Percentiles rank a stretch among this genome's conserved stretches.
phyloP scores from a whole-genome alignment of 2,329 filamentous ascomycete species.

The Tolypocladium tropicale region DNA sequence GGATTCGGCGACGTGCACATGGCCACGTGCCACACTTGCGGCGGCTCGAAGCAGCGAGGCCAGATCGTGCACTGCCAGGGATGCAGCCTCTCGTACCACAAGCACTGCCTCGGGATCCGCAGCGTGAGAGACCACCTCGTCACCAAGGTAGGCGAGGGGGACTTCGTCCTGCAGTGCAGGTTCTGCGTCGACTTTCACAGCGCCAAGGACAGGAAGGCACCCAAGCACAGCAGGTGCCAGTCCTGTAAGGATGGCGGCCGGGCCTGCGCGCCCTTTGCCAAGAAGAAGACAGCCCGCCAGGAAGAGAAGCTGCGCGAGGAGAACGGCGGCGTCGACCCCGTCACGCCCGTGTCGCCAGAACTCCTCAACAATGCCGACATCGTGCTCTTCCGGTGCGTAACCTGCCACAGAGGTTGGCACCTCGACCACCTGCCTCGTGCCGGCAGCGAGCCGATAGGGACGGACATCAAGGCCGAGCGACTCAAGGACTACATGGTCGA shows the following conservation, averaged over 20 bases:
- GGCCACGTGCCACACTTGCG: conserved; percentile 62
- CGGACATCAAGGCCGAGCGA: conserved; percentile 34
- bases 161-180: conserved; percentile 84
- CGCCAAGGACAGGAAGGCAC: conserved; percentile 60
- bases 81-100: conserved; percentile 77
- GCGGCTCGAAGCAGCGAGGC: conserved; percentile 37
- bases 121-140: conserved; percentile 72
- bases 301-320: conserved; percentile 76
- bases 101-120: conserved; percentile 67
- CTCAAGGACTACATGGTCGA: conserved; percentile 62
- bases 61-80: conserved; percentile 81
- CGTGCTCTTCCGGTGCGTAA: conserved; percentile 72
- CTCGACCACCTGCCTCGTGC: conserved; percentile 65
- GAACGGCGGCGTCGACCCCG: conserved; percentile 70
- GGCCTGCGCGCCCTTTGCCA: conserved; percentile 66
- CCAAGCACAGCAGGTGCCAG: conserved; percentile 62
- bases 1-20: conserved; percentile 63
- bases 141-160: conserved; percentile 67
- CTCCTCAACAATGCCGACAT: conserved; percentile 67
- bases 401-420: conserved; percentile 73
- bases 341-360: conserved; percentile 48
- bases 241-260: conserved; percentile 54
- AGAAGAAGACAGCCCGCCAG: conserved; percentile 61
- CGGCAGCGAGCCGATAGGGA: conserved; percentile 19
- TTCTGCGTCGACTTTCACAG: conserved; percentile 63